Evolutionary conservation across 768 basidiomycete genomes (phyloP).

Genomic region (Melanogaster broomeanus): DNA sequence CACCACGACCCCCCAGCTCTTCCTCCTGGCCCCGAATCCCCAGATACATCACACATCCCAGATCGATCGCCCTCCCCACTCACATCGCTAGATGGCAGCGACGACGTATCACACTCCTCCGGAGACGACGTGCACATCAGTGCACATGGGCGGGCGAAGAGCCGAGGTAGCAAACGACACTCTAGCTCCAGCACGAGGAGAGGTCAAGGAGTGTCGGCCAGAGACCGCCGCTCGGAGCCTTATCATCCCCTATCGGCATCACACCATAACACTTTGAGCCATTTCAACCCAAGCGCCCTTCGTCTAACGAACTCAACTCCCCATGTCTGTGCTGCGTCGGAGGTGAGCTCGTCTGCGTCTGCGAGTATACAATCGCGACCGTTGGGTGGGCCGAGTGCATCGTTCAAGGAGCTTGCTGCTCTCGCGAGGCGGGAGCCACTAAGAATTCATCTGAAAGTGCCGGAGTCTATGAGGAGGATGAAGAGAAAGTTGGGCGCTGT

Average conservation of each 20-base stretch:
- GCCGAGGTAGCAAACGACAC: neutral
- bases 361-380: neutral
- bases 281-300: neutral
- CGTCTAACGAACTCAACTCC: neutral
- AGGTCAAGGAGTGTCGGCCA: neutral
- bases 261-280: no score
- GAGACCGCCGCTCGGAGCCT: neutral
- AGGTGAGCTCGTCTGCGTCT: neutral
- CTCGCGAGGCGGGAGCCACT: conserved; percentile 17
- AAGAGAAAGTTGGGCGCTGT: conserved; percentile 16
- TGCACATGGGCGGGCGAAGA: neutral
- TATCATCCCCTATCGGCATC: neutral
- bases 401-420: conserved; percentile 12
- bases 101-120: neutral
- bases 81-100: conserved; percentile 9
- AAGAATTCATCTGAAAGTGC: conserved; percentile 10
- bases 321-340: neutral
- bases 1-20: neutral
- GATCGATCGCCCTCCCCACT: conserved; percentile 13
- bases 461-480: conserved; percentile 1
- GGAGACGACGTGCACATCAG: neutral
- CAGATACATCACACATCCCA: neutral
- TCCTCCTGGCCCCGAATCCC: neutral
- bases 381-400: conserved; percentile 21
- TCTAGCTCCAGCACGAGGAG: neutral